These are phyloP conservation scores for Malbranchea cinnamomea DNA, from an alignment of 2,329 filamentous ascomycete species.

Conservation along the genomic window DNA sequence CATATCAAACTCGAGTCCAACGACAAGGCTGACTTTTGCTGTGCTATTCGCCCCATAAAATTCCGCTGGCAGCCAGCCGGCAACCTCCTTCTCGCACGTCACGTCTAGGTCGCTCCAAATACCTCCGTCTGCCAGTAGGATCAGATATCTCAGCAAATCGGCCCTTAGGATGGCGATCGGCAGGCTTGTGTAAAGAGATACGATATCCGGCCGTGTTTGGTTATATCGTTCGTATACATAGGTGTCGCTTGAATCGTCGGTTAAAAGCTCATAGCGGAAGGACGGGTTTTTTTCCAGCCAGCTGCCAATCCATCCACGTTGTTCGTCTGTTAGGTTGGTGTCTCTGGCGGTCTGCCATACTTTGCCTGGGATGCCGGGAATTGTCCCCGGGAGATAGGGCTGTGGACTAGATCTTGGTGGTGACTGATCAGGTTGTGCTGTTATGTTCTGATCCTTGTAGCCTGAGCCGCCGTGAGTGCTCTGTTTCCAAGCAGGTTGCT, in stretches of 20 bases:
- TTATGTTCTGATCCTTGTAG: constrained; percentile 12
- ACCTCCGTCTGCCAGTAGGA: constrained; percentile 27
- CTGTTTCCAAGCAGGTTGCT: neutral
- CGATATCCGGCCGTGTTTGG: constrained; percentile 22
- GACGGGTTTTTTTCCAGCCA: constrained; percentile 17
- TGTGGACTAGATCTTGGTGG: neutral
- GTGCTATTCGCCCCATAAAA: constrained; percentile 11
- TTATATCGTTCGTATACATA: constrained; percentile 21
- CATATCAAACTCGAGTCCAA: constrained; percentile 27
- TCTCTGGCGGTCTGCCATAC: constrained; percentile 13
- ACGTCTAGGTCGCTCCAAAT: constrained; percentile 30
- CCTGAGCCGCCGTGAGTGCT: constrained; percentile 14
- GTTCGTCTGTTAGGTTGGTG: constrained; percentile 12
- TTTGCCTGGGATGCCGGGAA: constrained; percentile 10
- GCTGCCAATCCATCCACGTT: constrained; percentile 10
- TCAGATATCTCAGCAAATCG: constrained; percentile 29
- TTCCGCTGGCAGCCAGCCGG: constrained; percentile 23
- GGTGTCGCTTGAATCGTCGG: constrained; percentile 16
- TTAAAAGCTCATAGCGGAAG: constrained; percentile 17
- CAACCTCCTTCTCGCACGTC: constrained; percentile 19
- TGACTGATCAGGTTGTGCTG: too few species aligned
- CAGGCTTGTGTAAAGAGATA: constrained; percentile 21
- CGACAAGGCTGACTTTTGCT: constrained; percentile 17
- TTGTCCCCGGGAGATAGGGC: constrained; percentile 1
- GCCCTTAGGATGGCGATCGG: constrained; percentile 25